Conservation (phyloP, 2,329 filamentous ascomycete species). For the Alternaria arbusti region DNA sequence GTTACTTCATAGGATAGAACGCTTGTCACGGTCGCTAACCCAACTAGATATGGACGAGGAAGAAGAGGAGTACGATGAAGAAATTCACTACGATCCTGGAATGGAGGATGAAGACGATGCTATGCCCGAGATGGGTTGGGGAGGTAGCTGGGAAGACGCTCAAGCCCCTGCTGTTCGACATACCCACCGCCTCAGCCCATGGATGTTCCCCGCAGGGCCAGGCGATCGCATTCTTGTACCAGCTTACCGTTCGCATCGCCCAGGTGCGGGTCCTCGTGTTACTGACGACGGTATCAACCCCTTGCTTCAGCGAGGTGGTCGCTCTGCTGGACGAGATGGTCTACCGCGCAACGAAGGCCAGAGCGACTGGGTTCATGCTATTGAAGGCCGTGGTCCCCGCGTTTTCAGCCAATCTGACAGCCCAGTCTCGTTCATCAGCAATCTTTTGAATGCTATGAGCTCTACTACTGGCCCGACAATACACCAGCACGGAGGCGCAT, state of each 20-base stretch:
- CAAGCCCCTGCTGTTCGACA: conserved; percentile 56
- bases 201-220: conserved; percentile 65
- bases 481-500: conserved; percentile 51
- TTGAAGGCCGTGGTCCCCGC: conserved; percentile 56
- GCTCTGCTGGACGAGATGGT: conserved; percentile 35
- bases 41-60: conserved; percentile 62
- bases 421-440: conserved; percentile 64
- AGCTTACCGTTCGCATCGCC: conserved; percentile 61
- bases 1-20: conserved; percentile 48
- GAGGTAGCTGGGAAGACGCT: conserved; percentile 60
- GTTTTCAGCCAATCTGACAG: conserved; percentile 53
- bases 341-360: conserved; percentile 49
- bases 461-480: conserved; percentile 45
- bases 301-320: conserved; percentile 71
- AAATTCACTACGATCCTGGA: conserved; percentile 64
- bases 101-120: conserved; percentile 56
- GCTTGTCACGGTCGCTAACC: conserved; percentile 41
- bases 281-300: conserved; percentile 87
- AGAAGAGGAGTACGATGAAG: conserved; percentile 72
- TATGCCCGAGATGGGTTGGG: conserved; percentile 53
- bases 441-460: conserved; percentile 62
- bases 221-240: conserved; percentile 51
- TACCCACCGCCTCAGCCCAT: conserved; percentile 60
- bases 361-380: conserved; percentile 61
- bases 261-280: conserved; percentile 61